Conservation (phyloP, 257 asterid species). For the Primulina eburnea region DNA sequence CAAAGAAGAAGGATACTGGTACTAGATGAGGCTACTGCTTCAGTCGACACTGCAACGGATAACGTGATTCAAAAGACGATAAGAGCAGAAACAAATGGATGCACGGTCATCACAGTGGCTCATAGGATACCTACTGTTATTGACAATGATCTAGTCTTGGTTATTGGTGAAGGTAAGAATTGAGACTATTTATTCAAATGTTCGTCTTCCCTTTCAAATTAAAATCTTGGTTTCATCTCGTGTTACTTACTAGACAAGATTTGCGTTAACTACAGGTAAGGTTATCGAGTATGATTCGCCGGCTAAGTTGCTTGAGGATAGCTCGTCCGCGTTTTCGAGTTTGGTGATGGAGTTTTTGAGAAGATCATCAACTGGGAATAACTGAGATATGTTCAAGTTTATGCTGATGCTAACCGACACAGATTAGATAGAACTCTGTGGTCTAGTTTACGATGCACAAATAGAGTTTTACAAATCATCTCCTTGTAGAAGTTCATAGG, state of each 20-base stretch:
- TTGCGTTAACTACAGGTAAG: constrained; percentile 46
- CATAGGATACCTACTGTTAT: constrained; percentile 84
- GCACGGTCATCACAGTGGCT: constrained; percentile 81
- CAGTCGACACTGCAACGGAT: constrained; percentile 68
- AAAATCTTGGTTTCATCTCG: background rate
- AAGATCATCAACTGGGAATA: constrained; percentile 42
- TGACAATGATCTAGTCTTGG: constrained; percentile 75
- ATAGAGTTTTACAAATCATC: background rate
- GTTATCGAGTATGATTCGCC: constrained; percentile 70
- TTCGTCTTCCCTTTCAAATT: background rate
- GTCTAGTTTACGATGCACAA: background rate
- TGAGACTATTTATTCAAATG: background rate
- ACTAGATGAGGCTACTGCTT: constrained; percentile 83
- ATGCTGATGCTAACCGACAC: background rate
- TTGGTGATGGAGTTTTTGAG: constrained; percentile 64
- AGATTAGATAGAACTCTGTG: background rate
- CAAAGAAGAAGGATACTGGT: constrained; percentile 64
- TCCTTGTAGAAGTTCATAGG: background rate
- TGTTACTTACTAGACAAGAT: background rate
- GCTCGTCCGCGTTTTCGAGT: constrained; percentile 61
- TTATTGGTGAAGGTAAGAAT: constrained; percentile 68
- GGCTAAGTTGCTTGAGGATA: constrained; percentile 42
- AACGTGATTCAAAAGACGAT: constrained; percentile 68
- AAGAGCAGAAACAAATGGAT: constrained; percentile 61
- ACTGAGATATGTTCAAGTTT: constrained; percentile 6